phyloP scores from a whole-genome alignment of 805 yeast genomes.

The Lipomyces kockii region DNA sequence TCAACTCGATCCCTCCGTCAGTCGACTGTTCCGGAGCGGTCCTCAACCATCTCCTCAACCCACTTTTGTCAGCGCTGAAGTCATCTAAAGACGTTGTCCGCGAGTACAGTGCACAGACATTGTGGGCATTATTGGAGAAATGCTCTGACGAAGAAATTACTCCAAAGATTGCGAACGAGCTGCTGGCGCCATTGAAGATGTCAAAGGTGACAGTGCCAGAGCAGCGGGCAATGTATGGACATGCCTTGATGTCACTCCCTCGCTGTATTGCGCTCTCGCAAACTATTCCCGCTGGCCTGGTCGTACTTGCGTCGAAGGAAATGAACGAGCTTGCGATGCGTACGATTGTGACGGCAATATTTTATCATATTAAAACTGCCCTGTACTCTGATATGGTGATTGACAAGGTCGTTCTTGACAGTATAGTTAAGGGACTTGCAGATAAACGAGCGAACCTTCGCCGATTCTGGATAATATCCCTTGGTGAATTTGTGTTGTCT shows the following conservation, averaged over 20 bases:
- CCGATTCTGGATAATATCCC: conserved; percentile 66
- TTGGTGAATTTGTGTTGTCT: conserved; percentile 49
- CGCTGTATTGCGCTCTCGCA: conserved; percentile 43
- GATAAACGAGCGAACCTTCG: conserved; percentile 68
- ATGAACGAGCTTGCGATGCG: conserved; percentile 69
- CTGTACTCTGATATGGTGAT: conserved; percentile 38
- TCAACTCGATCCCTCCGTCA: conserved; percentile 45
- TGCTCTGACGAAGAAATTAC: conserved; percentile 42
- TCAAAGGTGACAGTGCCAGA: conserved; percentile 65
- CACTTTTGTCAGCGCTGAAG: conserved; percentile 61
- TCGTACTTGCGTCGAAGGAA: conserved; percentile 69
- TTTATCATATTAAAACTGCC: conserved; percentile 50
- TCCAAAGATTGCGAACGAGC: conserved; percentile 54
- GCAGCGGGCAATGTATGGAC: conserved; percentile 60
- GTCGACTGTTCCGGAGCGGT: conserved; percentile 53
- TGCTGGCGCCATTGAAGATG: conserved; percentile 61
- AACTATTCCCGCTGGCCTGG: conserved; percentile 51
- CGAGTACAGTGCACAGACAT: conserved; percentile 50
- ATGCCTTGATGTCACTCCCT: conserved; percentile 50
- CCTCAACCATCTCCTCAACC: conserved; percentile 54
- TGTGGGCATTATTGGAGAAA: conserved; percentile 43
- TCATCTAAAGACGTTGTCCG: conserved; percentile 74
- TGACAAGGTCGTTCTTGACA: conserved; percentile 41
- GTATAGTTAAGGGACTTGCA: conserved; percentile 61
- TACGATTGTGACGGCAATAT: conserved; percentile 55